Percentiles rank a stretch among this genome's conserved stretches.
These are phyloP conservation scores for Fraxinus angustifolia DNA, from an alignment of 305 asterid species.

Conservation along the genomic window DNA sequence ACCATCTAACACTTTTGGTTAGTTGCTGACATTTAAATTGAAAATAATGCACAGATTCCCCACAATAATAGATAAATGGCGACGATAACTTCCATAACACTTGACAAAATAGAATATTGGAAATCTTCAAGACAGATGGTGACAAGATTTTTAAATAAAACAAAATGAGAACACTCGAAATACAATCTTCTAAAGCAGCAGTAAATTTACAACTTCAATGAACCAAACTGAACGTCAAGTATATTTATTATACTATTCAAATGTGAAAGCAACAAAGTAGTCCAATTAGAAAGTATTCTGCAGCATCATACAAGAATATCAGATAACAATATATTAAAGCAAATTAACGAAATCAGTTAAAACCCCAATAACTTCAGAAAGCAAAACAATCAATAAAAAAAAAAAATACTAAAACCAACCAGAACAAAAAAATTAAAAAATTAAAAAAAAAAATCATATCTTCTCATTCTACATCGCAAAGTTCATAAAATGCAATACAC, in stretches of 20 bases:
- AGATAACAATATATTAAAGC: neutral
- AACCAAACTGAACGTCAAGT: neutral
- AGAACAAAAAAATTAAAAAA: neutral
- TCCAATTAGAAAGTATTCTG: neutral
- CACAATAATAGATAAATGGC: neutral
- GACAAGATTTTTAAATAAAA: neutral
- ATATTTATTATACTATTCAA: neutral
- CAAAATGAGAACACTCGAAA: slow-evolving; percentile 10
- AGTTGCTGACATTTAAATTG: neutral
- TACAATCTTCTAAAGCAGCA: neutral
- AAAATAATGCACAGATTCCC: neutral
- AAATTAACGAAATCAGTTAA: neutral
- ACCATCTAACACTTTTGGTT: neutral
- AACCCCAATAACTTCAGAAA: neutral
- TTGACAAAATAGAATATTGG: neutral
- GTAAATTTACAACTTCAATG: neutral
- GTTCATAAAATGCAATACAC: neutral
- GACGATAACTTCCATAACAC: neutral
- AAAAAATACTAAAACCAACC: neutral
- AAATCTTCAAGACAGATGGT: neutral
- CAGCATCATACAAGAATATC: neutral
- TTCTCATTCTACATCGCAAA: neutral
- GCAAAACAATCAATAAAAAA: neutral
- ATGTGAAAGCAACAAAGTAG: slow-evolving; percentile 11
- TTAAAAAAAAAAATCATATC: neutral